A percentile compares a stretch with the other conserved stretches of the same genome.
Evolutionary conservation across 2,329 filamentous ascomycete species (phyloP).

Genomic region (Rhynchosporium graminicola): DNA sequence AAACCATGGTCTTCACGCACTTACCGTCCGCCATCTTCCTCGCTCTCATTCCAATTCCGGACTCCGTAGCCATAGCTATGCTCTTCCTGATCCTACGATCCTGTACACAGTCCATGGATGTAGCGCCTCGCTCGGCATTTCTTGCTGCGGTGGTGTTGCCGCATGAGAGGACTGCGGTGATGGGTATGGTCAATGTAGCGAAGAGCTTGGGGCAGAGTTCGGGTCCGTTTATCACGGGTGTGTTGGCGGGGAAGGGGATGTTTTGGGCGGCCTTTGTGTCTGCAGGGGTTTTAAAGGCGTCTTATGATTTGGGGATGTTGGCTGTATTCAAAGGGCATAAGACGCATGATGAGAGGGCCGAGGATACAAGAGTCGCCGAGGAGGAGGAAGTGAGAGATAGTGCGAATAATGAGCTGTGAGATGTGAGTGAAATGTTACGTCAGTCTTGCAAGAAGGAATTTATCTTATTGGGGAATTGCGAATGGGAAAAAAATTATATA

Average conservation of each 20-base stretch:
- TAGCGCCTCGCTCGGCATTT: conserved; percentile 69
- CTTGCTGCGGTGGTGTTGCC: conserved; percentile 64
- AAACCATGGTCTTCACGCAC: conserved; percentile 74
- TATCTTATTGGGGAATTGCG: neutral
- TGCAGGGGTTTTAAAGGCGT: conserved; percentile 63
- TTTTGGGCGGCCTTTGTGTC: conserved; percentile 65
- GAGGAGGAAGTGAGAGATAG: conserved; percentile 30
- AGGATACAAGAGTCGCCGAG: conserved; percentile 26
- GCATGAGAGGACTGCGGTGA: conserved; percentile 67
- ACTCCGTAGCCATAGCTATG: conserved; percentile 54
- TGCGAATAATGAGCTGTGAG: conserved; percentile 26
- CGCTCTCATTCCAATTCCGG: conserved; percentile 60
- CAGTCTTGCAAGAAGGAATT: too few relatives aligned
- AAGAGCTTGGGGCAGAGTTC: conserved; percentile 65
- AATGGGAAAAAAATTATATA: neutral
- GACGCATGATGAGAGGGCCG: conserved; percentile 34
- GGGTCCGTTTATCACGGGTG: conserved; percentile 65
- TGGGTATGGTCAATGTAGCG: conserved; percentile 69
- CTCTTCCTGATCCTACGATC: conserved; percentile 62
- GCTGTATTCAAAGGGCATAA: conserved; percentile 47
- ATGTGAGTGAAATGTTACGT: neutral
- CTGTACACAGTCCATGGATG: conserved; percentile 68
- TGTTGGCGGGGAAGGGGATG: conserved; percentile 54
- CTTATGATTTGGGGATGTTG: conserved; percentile 61
- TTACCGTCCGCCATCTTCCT: conserved; percentile 68